Evolutionary conservation across 352 stramenopile species (phyloP).

Genomic region (Peronospora destructor): DNA sequence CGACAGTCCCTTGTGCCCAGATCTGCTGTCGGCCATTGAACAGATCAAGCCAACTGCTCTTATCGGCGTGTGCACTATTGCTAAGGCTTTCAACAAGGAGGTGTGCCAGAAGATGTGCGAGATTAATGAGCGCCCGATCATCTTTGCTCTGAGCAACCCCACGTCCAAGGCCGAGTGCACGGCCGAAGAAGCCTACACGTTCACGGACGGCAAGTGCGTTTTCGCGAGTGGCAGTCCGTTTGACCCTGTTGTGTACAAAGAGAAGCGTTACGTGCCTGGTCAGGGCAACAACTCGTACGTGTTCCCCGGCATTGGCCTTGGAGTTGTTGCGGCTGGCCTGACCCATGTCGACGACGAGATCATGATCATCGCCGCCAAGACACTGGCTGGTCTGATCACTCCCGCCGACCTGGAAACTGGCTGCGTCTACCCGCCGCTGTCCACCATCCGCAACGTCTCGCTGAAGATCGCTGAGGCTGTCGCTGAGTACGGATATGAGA

Average conservation of each 20-base stretch:
- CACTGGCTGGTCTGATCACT: conserved; percentile 65
- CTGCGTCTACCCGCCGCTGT: conserved; percentile 91
- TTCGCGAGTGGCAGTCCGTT: conserved; percentile 96
- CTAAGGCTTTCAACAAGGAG: conserved; percentile 85
- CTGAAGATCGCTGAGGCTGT: conserved; percentile 90
- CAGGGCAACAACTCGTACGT: conserved; percentile 97
- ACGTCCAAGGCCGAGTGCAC: conserved; percentile 95
- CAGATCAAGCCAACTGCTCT: conserved; percentile 90
- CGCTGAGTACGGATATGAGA: conserved; percentile 68
- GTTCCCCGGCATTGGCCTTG: conserved; percentile 94
- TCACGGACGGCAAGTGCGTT: conserved; percentile 92
- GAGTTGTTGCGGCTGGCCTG: conserved; percentile 81
- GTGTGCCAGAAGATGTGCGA: conserved; percentile 87
- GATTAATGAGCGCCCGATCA: conserved; percentile 88
- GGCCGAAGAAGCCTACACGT: conserved; percentile 94
- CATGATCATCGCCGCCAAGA: conserved; percentile 78
- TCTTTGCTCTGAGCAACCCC: conserved; percentile 96
- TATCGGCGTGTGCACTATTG: conserved; percentile 91
- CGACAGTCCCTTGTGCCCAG: conserved; percentile 54
- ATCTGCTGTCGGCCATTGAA: conserved; percentile 72
- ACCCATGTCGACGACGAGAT: conserved; percentile 76
- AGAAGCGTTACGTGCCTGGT: conserved; percentile 72
- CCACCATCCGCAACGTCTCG: conserved; percentile 89
- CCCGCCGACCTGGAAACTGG: conserved; percentile 87
- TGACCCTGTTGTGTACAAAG: conserved; percentile 86